Evolutionary conservation across 2,329 filamentous ascomycete genomes (phyloP).

Genomic region (Claviceps spartinae): DNA sequence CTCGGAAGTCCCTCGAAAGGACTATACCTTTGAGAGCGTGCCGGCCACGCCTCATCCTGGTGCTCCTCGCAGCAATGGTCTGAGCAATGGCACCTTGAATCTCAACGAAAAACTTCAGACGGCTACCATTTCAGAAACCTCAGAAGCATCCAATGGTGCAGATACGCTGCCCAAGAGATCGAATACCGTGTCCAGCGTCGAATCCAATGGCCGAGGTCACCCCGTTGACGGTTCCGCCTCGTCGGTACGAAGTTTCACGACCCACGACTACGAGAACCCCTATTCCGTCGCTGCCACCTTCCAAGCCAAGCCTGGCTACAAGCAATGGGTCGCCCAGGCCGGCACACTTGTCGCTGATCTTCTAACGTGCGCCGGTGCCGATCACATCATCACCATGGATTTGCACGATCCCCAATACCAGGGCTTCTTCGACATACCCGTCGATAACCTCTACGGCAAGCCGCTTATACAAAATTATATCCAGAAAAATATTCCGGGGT

Average conservation of each 20-base stretch:
- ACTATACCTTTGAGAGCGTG: constrained; percentile 83
- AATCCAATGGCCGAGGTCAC: constrained; percentile 23
- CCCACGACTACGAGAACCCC: constrained; percentile 51
- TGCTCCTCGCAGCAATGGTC: constrained; percentile 49
- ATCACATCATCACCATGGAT: constrained; percentile 97
- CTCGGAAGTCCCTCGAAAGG: constrained; percentile 37
- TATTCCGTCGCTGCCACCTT: constrained; percentile 38
- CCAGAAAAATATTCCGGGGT: constrained; percentile 71
- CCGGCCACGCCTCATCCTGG: constrained; percentile 72
- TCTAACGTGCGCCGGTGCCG: constrained; percentile 85
- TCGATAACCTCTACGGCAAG: constrained; percentile 90
- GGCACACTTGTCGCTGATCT: constrained; percentile 91
- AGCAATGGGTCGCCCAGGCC: constrained; percentile 96
- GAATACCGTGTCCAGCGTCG: constrained; percentile 21
- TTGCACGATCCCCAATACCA: constrained; percentile 94
- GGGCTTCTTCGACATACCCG: constrained; percentile 96
- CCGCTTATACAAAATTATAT: constrained; percentile 58
- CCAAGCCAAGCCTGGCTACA: constrained; percentile 82
- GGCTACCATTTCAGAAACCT: constrained; percentile 37
- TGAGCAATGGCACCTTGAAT: constrained; percentile 51
- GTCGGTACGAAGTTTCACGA: constrained; percentile 40
- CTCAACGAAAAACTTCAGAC: constrained; percentile 63
- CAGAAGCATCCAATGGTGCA: constrained; percentile 7
- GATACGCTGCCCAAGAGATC: constrained; percentile 22
- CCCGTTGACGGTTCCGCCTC: constrained; percentile 25